phyloP scores from a whole-genome alignment of 441 rosid species.

The Croton laevigatus region DNA sequence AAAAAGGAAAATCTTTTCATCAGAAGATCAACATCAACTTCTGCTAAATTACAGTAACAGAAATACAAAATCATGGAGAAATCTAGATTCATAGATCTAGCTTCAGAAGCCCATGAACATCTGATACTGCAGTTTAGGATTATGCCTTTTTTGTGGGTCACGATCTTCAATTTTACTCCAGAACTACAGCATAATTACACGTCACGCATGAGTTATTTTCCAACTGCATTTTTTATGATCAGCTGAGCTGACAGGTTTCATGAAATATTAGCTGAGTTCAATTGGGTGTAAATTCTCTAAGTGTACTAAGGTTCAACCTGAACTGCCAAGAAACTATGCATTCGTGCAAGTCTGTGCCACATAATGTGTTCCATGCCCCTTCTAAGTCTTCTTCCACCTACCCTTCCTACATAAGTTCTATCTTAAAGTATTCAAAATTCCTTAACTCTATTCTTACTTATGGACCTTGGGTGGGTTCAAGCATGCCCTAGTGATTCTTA shows the following conservation, averaged over 20 bases:
- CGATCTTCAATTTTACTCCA: not conserved
- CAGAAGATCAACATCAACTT: not conserved
- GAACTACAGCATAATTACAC: not conserved
- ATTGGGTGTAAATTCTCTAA: not conserved
- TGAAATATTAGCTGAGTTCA: not conserved
- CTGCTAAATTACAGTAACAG: not conserved
- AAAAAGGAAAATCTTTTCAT: not conserved
- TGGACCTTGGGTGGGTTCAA: not conserved
- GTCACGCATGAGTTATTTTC: not conserved
- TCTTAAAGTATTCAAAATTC: not conserved
- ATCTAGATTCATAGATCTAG: not conserved
- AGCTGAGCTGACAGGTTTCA: not conserved
- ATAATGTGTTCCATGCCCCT: not conserved
- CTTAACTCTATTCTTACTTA: not conserved
- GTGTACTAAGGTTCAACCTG: not conserved
- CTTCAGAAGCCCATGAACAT: not conserved
- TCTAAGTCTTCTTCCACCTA: not conserved
- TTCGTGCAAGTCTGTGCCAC: not conserved
- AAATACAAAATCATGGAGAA: not conserved
- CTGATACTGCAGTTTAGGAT: not conserved
- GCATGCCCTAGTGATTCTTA: not conserved
- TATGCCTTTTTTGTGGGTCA: not conserved
- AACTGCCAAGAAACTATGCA: conserved; percentile 7
- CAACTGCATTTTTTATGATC: not conserved
- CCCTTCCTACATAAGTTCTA: not conserved